Evolutionary conservation across 257 asterid genomes (phyloP).

Genomic region (Fraxinus excelsior): DNA sequence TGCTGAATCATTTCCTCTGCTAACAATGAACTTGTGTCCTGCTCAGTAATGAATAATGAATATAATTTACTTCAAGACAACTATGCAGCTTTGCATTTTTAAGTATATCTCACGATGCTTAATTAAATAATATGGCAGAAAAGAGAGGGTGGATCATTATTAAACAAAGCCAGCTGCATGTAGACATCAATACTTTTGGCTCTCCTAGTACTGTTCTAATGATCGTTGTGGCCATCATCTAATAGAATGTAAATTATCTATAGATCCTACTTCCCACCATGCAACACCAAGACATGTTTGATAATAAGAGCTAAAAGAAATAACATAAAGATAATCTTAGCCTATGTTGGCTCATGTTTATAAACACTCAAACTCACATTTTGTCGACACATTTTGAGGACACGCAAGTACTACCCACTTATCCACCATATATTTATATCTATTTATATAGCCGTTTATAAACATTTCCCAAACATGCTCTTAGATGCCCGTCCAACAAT

Average conservation of each 20-base stretch:
- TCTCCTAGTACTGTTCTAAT: slow-evolving; percentile 9
- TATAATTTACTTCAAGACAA: background rate
- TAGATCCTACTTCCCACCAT: slow-evolving; percentile 3
- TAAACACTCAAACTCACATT: too few species aligned
- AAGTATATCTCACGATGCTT: background rate
- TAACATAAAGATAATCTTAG: background rate
- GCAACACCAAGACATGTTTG: slow-evolving; percentile 5
- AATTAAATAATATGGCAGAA: slow-evolving; percentile 15
- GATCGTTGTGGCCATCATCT: background rate
- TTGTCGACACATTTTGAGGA: too few species aligned
- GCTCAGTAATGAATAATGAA: slow-evolving; percentile 32
- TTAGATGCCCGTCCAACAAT: background rate
- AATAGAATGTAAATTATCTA: slow-evolving; percentile 8
- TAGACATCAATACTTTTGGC: background rate
- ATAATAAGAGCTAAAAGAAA: background rate
- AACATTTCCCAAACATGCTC: background rate
- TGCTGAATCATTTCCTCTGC: slow-evolving; percentile 87
- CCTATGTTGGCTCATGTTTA: too few species aligned
- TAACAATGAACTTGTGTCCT: slow-evolving; percentile 70
- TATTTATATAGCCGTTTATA: too few species aligned
- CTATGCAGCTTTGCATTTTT: background rate
- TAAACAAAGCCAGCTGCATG: slow-evolving; percentile 8
- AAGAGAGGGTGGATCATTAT: slow-evolving; percentile 3
- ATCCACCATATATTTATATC: too few species aligned
- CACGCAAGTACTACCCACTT: too few species aligned